Conservation (phyloP, 2,329 filamentous ascomycete species). For the Ploettnerulaceae sp. region DNA sequence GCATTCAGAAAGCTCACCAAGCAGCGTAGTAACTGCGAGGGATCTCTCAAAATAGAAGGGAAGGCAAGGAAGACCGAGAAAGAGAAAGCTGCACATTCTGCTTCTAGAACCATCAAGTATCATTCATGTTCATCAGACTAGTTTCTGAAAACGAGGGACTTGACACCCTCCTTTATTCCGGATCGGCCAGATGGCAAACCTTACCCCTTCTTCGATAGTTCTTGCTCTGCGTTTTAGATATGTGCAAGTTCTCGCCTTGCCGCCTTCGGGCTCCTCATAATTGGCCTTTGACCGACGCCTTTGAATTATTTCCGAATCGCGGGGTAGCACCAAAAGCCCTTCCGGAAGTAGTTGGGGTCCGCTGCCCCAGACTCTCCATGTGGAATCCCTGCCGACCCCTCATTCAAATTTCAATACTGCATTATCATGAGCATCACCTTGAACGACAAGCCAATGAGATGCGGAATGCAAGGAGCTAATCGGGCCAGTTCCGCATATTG, state of each 20-base stretch:
- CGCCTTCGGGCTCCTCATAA: neutral
- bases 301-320: slow-evolving; percentile 5
- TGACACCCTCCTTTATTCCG: slow-evolving; percentile 5
- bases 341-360: neutral
- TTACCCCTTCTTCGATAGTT: neutral
- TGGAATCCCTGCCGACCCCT: neutral
- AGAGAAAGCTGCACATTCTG: too few species aligned
- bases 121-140: too few species aligned
- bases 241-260: neutral
- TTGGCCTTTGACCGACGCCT: neutral
- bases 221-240: neutral
- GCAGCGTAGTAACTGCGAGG: too few species aligned
- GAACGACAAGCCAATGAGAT: neutral
- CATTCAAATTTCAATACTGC: neutral
- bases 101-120: too few species aligned
- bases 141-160: neutral
- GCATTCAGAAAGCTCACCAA: neutral
- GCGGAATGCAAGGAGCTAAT: neutral
- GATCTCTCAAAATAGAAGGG: too few species aligned
- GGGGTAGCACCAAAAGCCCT: slow-evolving; percentile 4
- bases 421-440: neutral
- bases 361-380: neutral
- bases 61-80: too few species aligned
- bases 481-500: slow-evolving; percentile 2
- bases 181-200: slow-evolving; percentile 5